Evolutionary conservation across 768 basidiomycete species (phyloP).

Genomic region (Tulasnella sp.): DNA sequence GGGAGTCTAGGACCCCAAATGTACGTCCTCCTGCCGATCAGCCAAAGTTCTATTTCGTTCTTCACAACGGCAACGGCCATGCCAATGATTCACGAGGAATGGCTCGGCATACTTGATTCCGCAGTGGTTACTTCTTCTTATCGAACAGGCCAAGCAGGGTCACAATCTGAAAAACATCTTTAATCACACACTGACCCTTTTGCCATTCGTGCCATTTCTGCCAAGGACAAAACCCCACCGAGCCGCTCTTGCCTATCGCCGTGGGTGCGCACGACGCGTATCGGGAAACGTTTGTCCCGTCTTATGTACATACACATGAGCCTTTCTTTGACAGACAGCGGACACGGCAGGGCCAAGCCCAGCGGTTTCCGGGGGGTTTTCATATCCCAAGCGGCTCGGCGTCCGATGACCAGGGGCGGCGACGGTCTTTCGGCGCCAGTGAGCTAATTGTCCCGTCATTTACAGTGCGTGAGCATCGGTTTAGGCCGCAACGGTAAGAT

Average conservation of each 20-base stretch:
- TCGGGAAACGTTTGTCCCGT: neutral
- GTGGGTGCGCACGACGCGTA: neutral
- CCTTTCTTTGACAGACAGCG: neutral
- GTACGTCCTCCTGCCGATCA: neutral
- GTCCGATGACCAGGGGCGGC: neutral
- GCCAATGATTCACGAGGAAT: neutral
- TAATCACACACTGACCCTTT: neutral
- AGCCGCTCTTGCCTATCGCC: neutral
- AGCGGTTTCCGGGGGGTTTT: neutral
- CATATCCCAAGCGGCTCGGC: neutral
- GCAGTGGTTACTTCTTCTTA: neutral
- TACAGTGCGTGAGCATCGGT: neutral
- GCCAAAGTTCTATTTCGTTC: neutral
- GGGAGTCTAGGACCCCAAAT: neutral
- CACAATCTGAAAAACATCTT: neutral
- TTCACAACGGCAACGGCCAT: neutral
- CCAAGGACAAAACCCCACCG: neutral
- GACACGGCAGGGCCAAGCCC: neutral
- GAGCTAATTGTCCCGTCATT: neutral
- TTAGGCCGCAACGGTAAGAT: neutral
- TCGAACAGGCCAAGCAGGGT: neutral
- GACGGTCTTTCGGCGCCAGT: neutral
- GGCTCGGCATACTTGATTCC: neutral
- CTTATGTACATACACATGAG: neutral
- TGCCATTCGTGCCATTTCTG: neutral